phyloP scores from a whole-genome alignment of 768 basidiomycete species.

The Obba rivulosa region DNA sequence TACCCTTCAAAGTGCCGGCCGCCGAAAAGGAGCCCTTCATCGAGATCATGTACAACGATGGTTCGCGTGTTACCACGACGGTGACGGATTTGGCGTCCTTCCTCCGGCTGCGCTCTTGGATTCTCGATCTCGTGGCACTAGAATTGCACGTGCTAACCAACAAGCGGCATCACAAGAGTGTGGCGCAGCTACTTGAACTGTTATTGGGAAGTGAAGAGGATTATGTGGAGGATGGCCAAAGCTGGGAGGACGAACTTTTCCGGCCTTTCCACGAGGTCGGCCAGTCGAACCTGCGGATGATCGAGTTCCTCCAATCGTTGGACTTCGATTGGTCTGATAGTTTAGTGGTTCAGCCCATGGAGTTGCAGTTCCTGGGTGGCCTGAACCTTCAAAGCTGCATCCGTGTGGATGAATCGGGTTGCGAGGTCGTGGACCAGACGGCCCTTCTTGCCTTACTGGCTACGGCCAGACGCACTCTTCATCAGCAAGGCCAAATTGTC shows the following conservation, averaged over 20 bases:
- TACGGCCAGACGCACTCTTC: slow-evolving; percentile 52
- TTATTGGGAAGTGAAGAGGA: slow-evolving; percentile 64
- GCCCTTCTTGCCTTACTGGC: slow-evolving; percentile 69
- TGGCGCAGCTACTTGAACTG: slow-evolving; percentile 71
- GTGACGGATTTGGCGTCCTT: slow-evolving; percentile 67
- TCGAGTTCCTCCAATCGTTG: slow-evolving; percentile 84
- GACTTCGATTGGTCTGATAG: slow-evolving; percentile 87
- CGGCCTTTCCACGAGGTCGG: slow-evolving; percentile 67
- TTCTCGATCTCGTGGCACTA: slow-evolving; percentile 81
- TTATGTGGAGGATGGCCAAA: slow-evolving; percentile 36
- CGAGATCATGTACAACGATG: slow-evolving; percentile 67
- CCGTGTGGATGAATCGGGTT: slow-evolving; percentile 63
- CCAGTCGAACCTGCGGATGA: slow-evolving; percentile 79
- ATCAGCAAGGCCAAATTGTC: slow-evolving; percentile 62
- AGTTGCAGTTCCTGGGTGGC: slow-evolving; percentile 59
- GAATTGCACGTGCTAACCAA: slow-evolving; percentile 84
- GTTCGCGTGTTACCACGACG: slow-evolving; percentile 61
- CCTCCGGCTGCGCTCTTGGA: slow-evolving; percentile 76
- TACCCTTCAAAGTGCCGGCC: slow-evolving; percentile 62
- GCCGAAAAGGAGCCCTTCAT: slow-evolving; percentile 44
- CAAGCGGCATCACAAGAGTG: slow-evolving; percentile 68
- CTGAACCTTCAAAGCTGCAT: slow-evolving; percentile 69
- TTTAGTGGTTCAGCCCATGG: slow-evolving; percentile 48
- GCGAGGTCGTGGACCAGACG: slow-evolving; percentile 75
- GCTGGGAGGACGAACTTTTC: slow-evolving; percentile 45